phyloP scores from a whole-genome alignment of 2,329 filamentous ascomycete genomes.

The Aspergillus sp. region DNA sequence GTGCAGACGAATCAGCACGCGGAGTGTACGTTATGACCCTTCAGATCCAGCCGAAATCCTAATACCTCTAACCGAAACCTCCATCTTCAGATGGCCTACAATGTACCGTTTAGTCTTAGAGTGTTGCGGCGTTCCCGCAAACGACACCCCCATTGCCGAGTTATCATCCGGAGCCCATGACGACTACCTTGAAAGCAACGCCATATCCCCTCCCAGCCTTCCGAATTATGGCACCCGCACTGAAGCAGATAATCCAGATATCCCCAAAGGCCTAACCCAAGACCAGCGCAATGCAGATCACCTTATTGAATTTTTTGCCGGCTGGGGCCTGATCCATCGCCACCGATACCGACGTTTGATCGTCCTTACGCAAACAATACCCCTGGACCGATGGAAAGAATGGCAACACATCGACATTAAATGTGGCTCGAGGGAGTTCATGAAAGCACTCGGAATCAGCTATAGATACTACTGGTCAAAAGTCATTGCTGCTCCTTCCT shows the following conservation, averaged over 20 bases:
- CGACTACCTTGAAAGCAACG: slow-evolving; percentile 26
- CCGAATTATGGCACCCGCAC: slow-evolving; percentile 32
- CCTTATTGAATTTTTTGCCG: slow-evolving; percentile 43
- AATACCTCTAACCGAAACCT: not conserved
- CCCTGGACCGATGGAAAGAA: slow-evolving; percentile 29
- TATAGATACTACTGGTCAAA: slow-evolving; percentile 16
- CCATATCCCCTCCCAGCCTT: slow-evolving; percentile 33
- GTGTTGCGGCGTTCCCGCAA: slow-evolving; percentile 10
- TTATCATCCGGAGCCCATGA: slow-evolving; percentile 28
- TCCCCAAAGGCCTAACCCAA: slow-evolving; percentile 31
- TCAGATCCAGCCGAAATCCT: not conserved
- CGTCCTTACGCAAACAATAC: slow-evolving; percentile 29
- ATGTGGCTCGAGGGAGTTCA: slow-evolving; percentile 17
- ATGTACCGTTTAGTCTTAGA: slow-evolving; percentile 34
- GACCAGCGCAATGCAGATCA: slow-evolving; percentile 37
- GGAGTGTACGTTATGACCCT: slow-evolving; percentile 23
- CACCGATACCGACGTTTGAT: slow-evolving; percentile 36
- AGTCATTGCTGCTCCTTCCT: slow-evolving; percentile 1
- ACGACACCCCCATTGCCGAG: not conserved
- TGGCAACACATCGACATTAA: slow-evolving; percentile 33
- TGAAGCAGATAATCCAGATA: slow-evolving; percentile 24
- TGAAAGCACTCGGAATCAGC: slow-evolving; percentile 19
- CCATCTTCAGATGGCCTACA: slow-evolving; percentile 23
- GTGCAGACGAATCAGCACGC: slow-evolving; percentile 11
- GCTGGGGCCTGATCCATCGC: slow-evolving; percentile 37